Base-by-base conservation (phyloP, 1,284 basidiomycete genomes). In the Pseudozyma sp. region DNA sequence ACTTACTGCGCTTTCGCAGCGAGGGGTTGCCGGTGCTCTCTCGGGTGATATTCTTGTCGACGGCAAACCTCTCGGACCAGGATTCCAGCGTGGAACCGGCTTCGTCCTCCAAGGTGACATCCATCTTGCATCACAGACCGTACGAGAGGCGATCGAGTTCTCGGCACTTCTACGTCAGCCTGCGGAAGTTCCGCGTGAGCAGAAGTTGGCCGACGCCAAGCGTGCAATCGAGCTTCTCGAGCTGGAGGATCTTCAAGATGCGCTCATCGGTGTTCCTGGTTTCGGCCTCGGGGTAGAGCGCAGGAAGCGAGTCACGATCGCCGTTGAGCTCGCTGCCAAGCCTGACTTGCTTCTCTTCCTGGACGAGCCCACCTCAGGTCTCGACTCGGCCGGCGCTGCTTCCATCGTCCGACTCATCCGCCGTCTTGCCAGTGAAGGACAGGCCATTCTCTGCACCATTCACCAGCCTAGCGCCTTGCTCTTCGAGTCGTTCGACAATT, bases 1-100 rank as follows among this genome's bases (percentile, higher is more conserved):
- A 0, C 86, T 95, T 51, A 93, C 95, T 79, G 92, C 92, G 1
- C 87, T 96, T 3, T 92, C 94, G 0, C 88, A 92, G 67, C 90
- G 93, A 10, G 88, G 89, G 5, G 88, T 87, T 9, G 89, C 88
- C 50, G 94, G 94, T n/a, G 88, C 92, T 10, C 88, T 95, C 35
- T 87, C 87, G 1, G 94, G 94, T 0, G 89, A 92, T 46, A 88
- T 90, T 56, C 88, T 93, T 47, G 90, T 95, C 70, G 90, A 93
- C 69, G 94, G 93, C 0, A 88, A 89, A 46, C 85, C 87, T 8
- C 87, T 92, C 31, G 92, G 91, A 1, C 75, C 85, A 8, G 91
- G 92, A 65, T 95, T 94, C 87, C 90, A 90, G 78, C 85, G 88
- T 58, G 87, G 86, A n/a, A 88, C 87, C 35, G 88, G 87, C 37